Evolutionary conservation across 2,329 filamentous ascomycete genomes (phyloP).

Genomic region (Ophiosphaerella korrae): DNA sequence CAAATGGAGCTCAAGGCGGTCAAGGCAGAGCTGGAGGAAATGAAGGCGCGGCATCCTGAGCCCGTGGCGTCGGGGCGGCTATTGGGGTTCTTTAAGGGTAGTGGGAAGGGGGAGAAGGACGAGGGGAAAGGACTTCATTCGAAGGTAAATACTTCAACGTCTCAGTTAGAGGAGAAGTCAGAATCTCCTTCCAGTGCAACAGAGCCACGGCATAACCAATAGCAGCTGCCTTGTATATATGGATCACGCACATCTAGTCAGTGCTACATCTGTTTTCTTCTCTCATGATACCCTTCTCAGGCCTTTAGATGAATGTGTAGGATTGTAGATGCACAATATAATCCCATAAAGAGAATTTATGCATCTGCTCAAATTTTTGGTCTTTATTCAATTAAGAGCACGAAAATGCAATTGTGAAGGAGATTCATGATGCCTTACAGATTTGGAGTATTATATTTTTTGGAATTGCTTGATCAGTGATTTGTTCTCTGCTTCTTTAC

Average conservation of each 20-base stretch:
- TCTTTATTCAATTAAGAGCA: too few relatives aligned
- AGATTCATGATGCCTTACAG: too few relatives aligned
- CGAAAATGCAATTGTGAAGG: too few relatives aligned
- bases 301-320: constrained; percentile 2
- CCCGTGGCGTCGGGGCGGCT: constrained; percentile 30
- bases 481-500: too few relatives aligned
- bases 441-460: too few relatives aligned
- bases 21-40: constrained; percentile 48
- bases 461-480: too few relatives aligned
- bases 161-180: too few relatives aligned
- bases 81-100: constrained; percentile 38
- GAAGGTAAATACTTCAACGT: too few relatives aligned
- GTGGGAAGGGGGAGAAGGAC: constrained; percentile 26
- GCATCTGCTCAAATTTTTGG: too few relatives aligned
- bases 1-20: constrained; percentile 53
- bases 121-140: constrained; percentile 6
- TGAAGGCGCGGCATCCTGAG: constrained; percentile 44
- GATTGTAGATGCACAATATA: neutral
- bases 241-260: neutral
- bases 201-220: neutral
- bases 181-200: neutral
- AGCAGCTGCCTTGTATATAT: neutral
- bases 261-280: constrained; percentile 24
- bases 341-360: too few relatives aligned
- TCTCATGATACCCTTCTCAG: constrained; percentile 41